Base-by-base conservation (phyloP, 345 rosid genomes). In the Acer campestre region DNA sequence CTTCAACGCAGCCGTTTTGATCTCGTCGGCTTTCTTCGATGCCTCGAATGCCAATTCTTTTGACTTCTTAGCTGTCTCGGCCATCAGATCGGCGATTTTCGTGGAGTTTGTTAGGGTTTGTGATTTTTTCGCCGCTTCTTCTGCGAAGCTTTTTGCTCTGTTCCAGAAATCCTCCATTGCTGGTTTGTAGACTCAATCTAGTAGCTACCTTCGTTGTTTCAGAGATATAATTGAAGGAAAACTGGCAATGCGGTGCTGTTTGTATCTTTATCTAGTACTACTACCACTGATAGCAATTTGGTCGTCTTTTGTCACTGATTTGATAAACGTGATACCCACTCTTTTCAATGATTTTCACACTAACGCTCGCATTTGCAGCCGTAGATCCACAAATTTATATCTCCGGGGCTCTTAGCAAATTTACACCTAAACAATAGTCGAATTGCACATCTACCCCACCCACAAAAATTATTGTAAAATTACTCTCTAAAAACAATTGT, bases 11-110 rank as follows among this genome's bases (percentile, higher is more conserved):
- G 90, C 94, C 80, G 80, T 73, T 78, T 87, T 93, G 72, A 94
- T 71, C 80, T 87, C 84, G 73, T 91, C 92, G 74, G 91, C 94
- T 68, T 85, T 93, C 88, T 91, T 93, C 62, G 99, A 89, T 23
- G 99, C 99, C 78, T 95, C 99, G 17, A 90, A 72, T n/a, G 98
- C 96, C 68, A 95, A 84, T 56, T 93, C 97, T 70, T 92, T 92
- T 49, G 99, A 95, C 79, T 86, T 95, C 83, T 91, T 93, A 7
- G 99, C 89, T 22, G 99, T 95, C 68, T 92, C 98, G 42, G 96
- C 86, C 66, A 95, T 92, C 67, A 95, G 89, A 82, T 95, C 97
- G 58, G 91, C 85, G 74, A 93, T 80, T 29, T 74, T 89, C 68
- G 89, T 80, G 16, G 97, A 88, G 29, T 85, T 55, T 4, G 97